Base-by-base conservation (phyloP, 306 rosid genomes). In the Citrullus colocynthis region DNA sequence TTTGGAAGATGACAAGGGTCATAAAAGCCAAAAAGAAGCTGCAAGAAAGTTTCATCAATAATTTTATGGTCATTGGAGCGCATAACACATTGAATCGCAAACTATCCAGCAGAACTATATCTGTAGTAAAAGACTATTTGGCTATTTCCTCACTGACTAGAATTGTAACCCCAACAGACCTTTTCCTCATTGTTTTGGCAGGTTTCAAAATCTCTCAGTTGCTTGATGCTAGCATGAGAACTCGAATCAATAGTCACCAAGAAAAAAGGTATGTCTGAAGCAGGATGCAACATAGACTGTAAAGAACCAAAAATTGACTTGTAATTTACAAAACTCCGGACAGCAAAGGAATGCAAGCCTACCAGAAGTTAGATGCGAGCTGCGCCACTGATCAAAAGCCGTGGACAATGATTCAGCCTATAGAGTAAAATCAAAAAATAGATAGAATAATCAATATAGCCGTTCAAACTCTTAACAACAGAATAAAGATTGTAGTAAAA, bases 1-100 rank as follows among this genome's bases (percentile, higher is more conserved):
- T 85, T 87, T 74, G 90, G 93, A 79, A 90, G 96, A 88, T 95
- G 96, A 81, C 93, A 95, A 41, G 96, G 98, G 75, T 95, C 98
- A 32, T 92, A 95, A 87, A 95, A 95, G n/a, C 97, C 98, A 74
- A 95, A 95, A 20, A 95, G 86, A 54, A 86, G 80, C 98, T 95
- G 96, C 82, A 76, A 80, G 81, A 52, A 77, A 75, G 60, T 54
- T 54, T 60, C 49, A 74, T 75, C 63, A 45, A 60, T 28, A 60
- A 76, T 54, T 82, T 75, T 16, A 77, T 28, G 61, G 79, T 48
- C 58, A 72, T 48, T 78, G 32, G 48, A 86, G 44, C 34, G 52
- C 17, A 59, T 74, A 71, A 56, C 78, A 77, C 49, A 61, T 73
- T 45, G 62, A 65, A 63, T 44, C 55, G 78, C 75, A 62, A 82